Evolutionary conservation across 2,329 filamentous ascomycete genomes (phyloP).

Genomic region (Albifimbria verrucaria): DNA sequence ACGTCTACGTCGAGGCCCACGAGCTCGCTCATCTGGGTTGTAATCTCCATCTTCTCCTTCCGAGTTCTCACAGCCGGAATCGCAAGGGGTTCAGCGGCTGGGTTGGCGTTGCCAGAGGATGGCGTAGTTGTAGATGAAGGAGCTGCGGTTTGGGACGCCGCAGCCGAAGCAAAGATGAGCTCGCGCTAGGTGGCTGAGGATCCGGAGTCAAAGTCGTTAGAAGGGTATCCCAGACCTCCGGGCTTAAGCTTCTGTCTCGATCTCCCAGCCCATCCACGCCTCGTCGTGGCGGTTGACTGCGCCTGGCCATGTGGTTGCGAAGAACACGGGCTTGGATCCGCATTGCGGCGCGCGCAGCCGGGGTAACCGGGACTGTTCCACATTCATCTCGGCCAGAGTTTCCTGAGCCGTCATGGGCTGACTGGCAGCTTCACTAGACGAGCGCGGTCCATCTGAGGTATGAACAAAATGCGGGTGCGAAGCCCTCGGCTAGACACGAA

Average conservation of each 20-base stretch:
- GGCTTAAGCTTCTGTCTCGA: conserved; percentile 77
- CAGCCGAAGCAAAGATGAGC: conserved; percentile 77
- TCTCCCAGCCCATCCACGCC: conserved; percentile 74
- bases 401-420: too few species aligned
- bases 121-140: conserved; percentile 41
- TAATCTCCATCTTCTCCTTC: conserved; percentile 51
- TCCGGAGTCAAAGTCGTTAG: conserved; percentile 78
- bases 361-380: too few species aligned
- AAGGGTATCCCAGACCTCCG: conserved; percentile 77
- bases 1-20: not conserved
- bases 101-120: conserved; percentile 26
- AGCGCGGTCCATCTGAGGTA: too few species aligned
- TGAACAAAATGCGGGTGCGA: too few species aligned
- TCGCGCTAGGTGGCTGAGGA: conserved; percentile 72
- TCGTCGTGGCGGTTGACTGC: not conserved
- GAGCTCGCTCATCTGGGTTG: conserved; percentile 19
- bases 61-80: conserved; percentile 53
- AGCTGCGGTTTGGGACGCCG: conserved; percentile 37
- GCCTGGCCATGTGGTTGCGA: not conserved
- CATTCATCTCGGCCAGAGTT: too few species aligned
- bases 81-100: conserved; percentile 36
- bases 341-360: not conserved
- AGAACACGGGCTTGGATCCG: not conserved
- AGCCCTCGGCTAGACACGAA: too few species aligned
- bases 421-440: too few species aligned